phyloP scores from a whole-genome alignment of 768 basidiomycete genomes.

The Imleria badia region DNA sequence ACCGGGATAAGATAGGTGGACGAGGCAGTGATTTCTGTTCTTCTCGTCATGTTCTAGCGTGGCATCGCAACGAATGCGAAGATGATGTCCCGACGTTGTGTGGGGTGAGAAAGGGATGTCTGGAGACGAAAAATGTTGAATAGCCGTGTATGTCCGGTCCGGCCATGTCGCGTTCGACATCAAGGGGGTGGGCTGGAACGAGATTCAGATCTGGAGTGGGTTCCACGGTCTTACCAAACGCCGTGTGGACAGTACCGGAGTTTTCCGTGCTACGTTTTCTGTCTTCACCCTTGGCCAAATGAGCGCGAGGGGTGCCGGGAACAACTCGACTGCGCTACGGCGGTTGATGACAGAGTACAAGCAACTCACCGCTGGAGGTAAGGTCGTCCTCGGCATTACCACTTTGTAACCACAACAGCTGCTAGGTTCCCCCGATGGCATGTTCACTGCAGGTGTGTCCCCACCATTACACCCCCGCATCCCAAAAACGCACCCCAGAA shows the following conservation, averaged over 20 bases:
- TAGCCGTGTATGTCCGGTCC: not conserved
- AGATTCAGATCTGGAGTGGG: not conserved
- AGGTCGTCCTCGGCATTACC: constrained; percentile 1
- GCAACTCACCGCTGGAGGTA: constrained; percentile 78
- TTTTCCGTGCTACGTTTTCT: not conserved
- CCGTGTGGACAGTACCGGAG: not conserved
- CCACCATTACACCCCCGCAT: not conserved
- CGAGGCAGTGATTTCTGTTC: not conserved
- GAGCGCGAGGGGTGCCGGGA: constrained; percentile 50
- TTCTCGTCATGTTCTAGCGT: not conserved
- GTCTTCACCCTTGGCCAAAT: constrained; percentile 17
- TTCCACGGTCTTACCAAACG: not conserved
- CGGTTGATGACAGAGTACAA: constrained; percentile 94
- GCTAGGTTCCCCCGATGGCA: constrained; percentile 79
- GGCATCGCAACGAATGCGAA: not conserved
- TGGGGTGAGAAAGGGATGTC: constrained; percentile 6
- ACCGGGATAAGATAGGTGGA: constrained; percentile 3
- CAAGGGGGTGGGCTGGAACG: not conserved
- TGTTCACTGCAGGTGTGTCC: constrained; percentile 89
- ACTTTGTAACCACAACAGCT: not conserved
- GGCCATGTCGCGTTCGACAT: not conserved
- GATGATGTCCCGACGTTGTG: not conserved
- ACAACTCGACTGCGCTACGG: constrained; percentile 70
- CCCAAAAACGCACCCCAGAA: not conserved
- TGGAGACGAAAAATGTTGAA: not conserved